Evolutionary conservation across 1,284 basidiomycete species (phyloP), one percentile per base, ranked within the genome.

Genomic region (Puccinia brachypodii): DNA sequence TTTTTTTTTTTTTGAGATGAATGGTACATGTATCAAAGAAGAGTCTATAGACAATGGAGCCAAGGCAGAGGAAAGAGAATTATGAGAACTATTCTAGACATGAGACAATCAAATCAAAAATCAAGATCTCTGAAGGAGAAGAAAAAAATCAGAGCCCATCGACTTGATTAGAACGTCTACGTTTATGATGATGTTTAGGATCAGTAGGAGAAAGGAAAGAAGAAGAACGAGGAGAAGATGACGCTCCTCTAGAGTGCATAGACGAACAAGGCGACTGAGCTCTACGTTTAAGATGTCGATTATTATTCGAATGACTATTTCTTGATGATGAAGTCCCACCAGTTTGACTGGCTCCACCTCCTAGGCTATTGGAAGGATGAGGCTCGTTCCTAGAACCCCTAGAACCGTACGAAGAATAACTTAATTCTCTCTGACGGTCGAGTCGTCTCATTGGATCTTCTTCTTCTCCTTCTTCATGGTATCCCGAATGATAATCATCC

Each of bases 171-270:
- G 64, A 68, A 6, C 38, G 22, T 68, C 64, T 42, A 68, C 64
- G 64, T 44, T 68, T 68, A 13, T 68, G 64, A 28, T 25, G 40
- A 14, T 22, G 6, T 25, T 44, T 44, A 28, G 64, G 40, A 42
- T 68, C 64, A 28, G 38, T 68, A 25, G 64, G 64, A 25, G 64
- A 68, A 44, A 68, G 64, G n/a, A 68, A 68, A 68, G 64, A 68
- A 28, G 64, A 44, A 8, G 64, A 68, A 22, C 40, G 64, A 38
- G 64, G 64, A 40, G 64, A 68, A 25, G 64, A 68, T n/a, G 64
- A n/a, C n/a, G n/a, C n/a, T n/a, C n/a, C 40, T 68, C 40, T 68
- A 28, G 64, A 68, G 40, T 42, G 36, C 40, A 68, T 28, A 16
- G 64, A 68, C 25, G 64, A 44, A 25, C 40, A n/a, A 22, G 64